phyloP scores from a whole-genome alignment of 2,329 filamentous ascomycete species.

The Botrytis elliptica region DNA sequence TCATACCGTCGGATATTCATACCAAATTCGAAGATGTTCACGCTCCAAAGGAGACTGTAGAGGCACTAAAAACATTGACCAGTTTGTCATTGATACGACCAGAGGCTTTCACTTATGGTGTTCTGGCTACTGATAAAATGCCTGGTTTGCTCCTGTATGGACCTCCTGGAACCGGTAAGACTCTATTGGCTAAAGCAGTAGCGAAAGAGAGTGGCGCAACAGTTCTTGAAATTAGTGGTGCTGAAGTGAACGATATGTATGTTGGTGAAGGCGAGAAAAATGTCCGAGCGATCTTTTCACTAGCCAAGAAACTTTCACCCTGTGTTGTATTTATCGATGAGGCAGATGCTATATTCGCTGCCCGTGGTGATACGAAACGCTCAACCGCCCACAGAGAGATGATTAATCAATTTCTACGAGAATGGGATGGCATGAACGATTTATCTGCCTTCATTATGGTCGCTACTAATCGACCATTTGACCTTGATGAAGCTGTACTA shows the following conservation, averaged over 20 bases:
- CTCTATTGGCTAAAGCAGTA: slow-evolving; percentile 66
- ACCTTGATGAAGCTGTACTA: slow-evolving; percentile 84
- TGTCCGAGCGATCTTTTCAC: slow-evolving; percentile 83
- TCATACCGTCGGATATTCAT: slow-evolving; percentile 76
- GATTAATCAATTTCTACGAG: slow-evolving; percentile 93
- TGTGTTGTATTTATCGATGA: slow-evolving; percentile 97
- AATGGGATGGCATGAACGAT: slow-evolving; percentile 90
- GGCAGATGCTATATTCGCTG: slow-evolving; percentile 86
- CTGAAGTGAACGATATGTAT: slow-evolving; percentile 93
- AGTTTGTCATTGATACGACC: slow-evolving; percentile 82
- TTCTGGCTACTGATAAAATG: slow-evolving; percentile 86
- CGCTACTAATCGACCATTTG: slow-evolving; percentile 91
- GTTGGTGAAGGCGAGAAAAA: slow-evolving; percentile 97
- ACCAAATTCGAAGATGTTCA: slow-evolving; percentile 89
- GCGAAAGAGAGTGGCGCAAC: slow-evolving; percentile 67
- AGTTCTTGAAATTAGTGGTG: slow-evolving; percentile 84
- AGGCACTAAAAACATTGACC: slow-evolving; percentile 84
- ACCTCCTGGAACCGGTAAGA: slow-evolving; percentile 78
- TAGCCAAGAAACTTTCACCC: slow-evolving; percentile 87
- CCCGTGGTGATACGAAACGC: slow-evolving; percentile 51
- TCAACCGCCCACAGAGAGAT: slow-evolving; percentile 67
- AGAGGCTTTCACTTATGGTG: slow-evolving; percentile 94
- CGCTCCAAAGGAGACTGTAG: slow-evolving; percentile 76
- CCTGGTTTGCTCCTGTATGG: slow-evolving; percentile 86
- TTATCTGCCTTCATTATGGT: slow-evolving; percentile 95